phyloP scores from a whole-genome alignment of 306 rosid species.

The Ochetophila trinervis region DNA sequence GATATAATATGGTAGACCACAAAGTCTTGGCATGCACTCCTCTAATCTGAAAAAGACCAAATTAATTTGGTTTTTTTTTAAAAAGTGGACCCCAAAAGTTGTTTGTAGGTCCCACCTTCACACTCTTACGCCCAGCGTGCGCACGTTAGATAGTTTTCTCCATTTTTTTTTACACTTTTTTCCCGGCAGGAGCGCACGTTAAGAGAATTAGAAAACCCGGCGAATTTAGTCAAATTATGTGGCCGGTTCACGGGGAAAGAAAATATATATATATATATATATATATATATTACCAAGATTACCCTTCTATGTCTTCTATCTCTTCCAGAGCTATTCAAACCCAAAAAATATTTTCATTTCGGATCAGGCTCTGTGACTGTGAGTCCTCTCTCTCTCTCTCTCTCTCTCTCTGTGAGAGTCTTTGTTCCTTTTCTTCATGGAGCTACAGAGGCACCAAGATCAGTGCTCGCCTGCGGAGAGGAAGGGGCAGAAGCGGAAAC shows the following conservation, averaged over 20 bases:
- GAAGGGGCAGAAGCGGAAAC: conserved; percentile 93
- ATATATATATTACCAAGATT: conserved; percentile 26
- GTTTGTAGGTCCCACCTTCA: too few species aligned
- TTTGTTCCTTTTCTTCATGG: conserved; percentile 43
- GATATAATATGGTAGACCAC: conserved; percentile 3
- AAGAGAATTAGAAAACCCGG: neutral
- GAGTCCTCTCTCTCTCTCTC: conserved; percentile 25
- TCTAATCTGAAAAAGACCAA: neutral
- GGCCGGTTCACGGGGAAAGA: conserved; percentile 30
- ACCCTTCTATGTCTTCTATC: conserved; percentile 35
- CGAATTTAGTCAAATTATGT: conserved; percentile 14
- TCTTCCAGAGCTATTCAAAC: conserved; percentile 2
- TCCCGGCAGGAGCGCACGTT: conserved; percentile 33
- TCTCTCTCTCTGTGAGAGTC: conserved; percentile 21
- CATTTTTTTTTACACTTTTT: neutral
- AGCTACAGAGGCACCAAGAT: conserved; percentile 59
- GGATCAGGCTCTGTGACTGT: conserved; percentile 34
- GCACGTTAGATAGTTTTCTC: conserved; percentile 5
- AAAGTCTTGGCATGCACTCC: conserved; percentile 14
- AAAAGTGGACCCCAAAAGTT: neutral
- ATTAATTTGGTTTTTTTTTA: neutral
- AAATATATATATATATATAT: too few species aligned
- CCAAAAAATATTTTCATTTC: conserved; percentile 14
- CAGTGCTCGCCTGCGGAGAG: conserved; percentile 65
- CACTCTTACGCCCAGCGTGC: conserved; percentile 2